Evolutionary conservation across 2,329 filamentous ascomycete species (phyloP).

Genomic region (Fusarium sp.): DNA sequence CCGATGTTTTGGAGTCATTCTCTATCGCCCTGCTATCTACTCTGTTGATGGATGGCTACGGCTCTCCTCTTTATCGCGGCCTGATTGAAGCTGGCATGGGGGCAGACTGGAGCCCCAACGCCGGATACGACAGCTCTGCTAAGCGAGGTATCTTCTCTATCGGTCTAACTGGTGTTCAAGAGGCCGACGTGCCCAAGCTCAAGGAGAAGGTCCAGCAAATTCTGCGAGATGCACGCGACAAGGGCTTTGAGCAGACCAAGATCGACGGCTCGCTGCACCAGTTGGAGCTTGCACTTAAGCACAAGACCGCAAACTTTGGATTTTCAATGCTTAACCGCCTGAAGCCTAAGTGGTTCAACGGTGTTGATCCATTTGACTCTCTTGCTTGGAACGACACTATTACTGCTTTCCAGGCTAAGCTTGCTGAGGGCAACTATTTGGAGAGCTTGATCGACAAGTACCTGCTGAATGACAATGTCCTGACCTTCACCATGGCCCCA

Average conservation of each 20-base stretch:
- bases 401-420: slow-evolving; percentile 82
- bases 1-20: slow-evolving; percentile 90
- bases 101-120: slow-evolving; percentile 94
- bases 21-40: slow-evolving; percentile 86
- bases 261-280: slow-evolving; percentile 96
- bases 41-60: slow-evolving; percentile 92
- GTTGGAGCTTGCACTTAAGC: slow-evolving; percentile 91
- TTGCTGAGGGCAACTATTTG: slow-evolving; percentile 84
- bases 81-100: slow-evolving; percentile 92
- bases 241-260: slow-evolving; percentile 90
- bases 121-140: slow-evolving; percentile 87
- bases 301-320: slow-evolving; percentile 97
- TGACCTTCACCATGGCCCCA: slow-evolving; percentile 96
- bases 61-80: slow-evolving; percentile 90
- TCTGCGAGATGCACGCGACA: slow-evolving; percentile 77
- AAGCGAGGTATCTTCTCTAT: slow-evolving; percentile 89
- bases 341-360: slow-evolving; percentile 95
- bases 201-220: slow-evolving; percentile 82
- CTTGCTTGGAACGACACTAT: slow-evolving; percentile 94
- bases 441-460: slow-evolving; percentile 92
- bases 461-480: slow-evolving; percentile 85
- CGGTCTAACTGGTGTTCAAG: slow-evolving; percentile 89
- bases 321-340: slow-evolving; percentile 91
- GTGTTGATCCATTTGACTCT: slow-evolving; percentile 91
- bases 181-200: slow-evolving; percentile 83